A percentile compares a stretch with the other conserved stretches of the same genome.
phyloP scores from a whole-genome alignment of 257 asterid genomes.

The Lithospermum erythrorhizon region DNA sequence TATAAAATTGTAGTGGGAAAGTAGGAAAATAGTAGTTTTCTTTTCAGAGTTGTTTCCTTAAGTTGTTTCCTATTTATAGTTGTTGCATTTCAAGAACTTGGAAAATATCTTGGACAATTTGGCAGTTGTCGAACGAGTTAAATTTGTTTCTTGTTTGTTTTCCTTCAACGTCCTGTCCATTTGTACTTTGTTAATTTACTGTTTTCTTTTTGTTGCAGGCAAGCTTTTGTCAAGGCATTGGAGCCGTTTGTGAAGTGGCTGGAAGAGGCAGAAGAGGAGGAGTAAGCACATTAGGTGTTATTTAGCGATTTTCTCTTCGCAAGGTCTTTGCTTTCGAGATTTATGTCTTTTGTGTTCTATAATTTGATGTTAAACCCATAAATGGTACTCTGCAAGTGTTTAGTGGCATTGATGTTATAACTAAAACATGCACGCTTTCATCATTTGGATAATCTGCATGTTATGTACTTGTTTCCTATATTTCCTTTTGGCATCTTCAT shows the following conservation, averaged over 20 bases:
- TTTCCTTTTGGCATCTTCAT: too few species aligned
- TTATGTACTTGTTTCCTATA: too few species aligned
- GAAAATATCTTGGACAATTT: background rate
- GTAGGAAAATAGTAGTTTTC: too few species aligned
- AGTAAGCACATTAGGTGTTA: slow-evolving; percentile 14
- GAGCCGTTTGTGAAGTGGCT: slow-evolving; percentile 96
- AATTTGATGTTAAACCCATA: background rate
- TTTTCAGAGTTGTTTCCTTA: too few species aligned
- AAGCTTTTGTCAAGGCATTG: slow-evolving; percentile 79
- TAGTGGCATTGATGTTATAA: background rate
- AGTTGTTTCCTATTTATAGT: background rate
- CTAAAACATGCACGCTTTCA: background rate
- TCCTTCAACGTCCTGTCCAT: background rate
- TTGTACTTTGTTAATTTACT: background rate
- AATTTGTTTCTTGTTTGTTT: background rate
- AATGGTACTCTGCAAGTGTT: too few species aligned
- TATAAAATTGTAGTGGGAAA: too few species aligned
- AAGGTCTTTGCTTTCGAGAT: too few species aligned
- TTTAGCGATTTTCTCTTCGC: too few species aligned
- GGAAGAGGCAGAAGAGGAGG: slow-evolving; percentile 99
- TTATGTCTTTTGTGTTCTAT: background rate
- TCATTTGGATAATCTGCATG: background rate
- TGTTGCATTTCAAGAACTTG: background rate
- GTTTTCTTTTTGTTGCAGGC: slow-evolving; percentile 29
- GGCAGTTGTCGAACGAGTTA: background rate